These are phyloP conservation scores for Penicillium sp. DNA, from an alignment of 2,329 filamentous ascomycete genomes.

Conservation along the genomic window DNA sequence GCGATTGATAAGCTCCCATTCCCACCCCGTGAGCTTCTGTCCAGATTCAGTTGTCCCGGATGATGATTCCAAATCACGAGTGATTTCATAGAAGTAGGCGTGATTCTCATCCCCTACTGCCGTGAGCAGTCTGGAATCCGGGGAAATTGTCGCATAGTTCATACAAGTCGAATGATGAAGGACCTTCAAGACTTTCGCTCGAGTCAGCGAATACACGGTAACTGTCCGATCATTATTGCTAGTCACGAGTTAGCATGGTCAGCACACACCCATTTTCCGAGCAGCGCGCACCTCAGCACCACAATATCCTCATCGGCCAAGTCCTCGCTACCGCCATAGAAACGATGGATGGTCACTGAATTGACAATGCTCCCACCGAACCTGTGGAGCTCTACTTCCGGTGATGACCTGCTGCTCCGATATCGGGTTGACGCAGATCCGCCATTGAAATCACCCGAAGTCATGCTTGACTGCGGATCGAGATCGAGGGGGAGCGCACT, in stretches of 20 bases:
- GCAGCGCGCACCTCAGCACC: constrained; percentile 43
- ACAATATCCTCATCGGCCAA: constrained; percentile 56
- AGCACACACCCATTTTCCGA: constrained; percentile 1
- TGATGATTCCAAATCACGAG: constrained; percentile 28
- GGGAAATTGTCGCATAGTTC: constrained; percentile 92
- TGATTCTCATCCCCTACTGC: constrained; percentile 85
- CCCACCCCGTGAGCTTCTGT: constrained; percentile 39
- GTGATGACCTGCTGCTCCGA: constrained; percentile 24
- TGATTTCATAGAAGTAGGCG: constrained; percentile 72
- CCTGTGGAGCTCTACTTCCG: constrained; percentile 55
- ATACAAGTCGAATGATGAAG: constrained; percentile 78
- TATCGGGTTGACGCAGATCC: constrained; percentile 18
- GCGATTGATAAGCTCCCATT: constrained; percentile 41
- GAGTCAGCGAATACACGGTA: constrained; percentile 72
- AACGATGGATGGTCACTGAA: constrained; percentile 62
- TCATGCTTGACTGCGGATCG: constrained; percentile 27
- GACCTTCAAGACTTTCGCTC: constrained; percentile 65
- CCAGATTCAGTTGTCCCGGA: constrained; percentile 30
- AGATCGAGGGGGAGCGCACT: constrained; percentile 55
- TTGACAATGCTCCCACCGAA: constrained; percentile 65
- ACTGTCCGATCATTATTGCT: constrained; percentile 94
- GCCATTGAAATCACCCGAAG: constrained; percentile 24
- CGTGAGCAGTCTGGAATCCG: constrained; percentile 74
- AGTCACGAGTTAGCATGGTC: constrained; percentile 50
- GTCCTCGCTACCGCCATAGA: constrained; percentile 43